These are phyloP conservation scores for Termitomyces heimii DNA, from an alignment of 768 basidiomycete genomes.

Conservation along the genomic window DNA sequence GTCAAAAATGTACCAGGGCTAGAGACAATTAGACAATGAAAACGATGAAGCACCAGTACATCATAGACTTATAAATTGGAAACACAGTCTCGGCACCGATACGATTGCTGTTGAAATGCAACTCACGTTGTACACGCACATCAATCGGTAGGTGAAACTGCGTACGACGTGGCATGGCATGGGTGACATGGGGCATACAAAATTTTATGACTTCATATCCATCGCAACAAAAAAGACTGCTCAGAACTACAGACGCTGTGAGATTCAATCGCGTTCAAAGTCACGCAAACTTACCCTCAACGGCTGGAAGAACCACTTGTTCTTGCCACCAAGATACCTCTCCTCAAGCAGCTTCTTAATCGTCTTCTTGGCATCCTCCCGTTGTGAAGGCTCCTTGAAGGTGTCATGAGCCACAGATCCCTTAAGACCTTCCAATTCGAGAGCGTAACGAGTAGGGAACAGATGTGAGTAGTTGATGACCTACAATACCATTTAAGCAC, in stretches of 20 bases:
- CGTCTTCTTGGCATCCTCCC: slow-evolving; percentile 91
- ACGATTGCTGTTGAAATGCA: neutral
- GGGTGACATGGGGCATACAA: slow-evolving; percentile 28
- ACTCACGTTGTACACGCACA: neutral
- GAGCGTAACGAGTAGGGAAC: slow-evolving; percentile 97
- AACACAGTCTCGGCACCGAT: neutral
- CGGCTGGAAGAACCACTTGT: slow-evolving; percentile 95
- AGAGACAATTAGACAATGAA: no score
- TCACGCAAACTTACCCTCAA: slow-evolving; percentile 54
- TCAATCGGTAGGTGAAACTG: slow-evolving; percentile 1
- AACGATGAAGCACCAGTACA: neutral
- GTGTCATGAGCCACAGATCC: slow-evolving; percentile 78
- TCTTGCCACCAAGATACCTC: slow-evolving; percentile 89
- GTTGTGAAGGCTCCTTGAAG: slow-evolving; percentile 96
- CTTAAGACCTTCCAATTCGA: slow-evolving; percentile 95
- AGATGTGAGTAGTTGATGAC: slow-evolving; percentile 97
- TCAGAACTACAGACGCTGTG: slow-evolving; percentile 26
- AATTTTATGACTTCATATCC: slow-evolving; percentile 26
- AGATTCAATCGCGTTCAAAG: neutral
- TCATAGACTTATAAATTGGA: neutral
- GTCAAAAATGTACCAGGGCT: no score
- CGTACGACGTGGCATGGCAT: slow-evolving; percentile 24
- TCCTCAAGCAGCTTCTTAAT: slow-evolving; percentile 98
- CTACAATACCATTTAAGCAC: slow-evolving; percentile 30
- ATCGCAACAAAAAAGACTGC: slow-evolving; percentile 19